Conservation (phyloP, 805 yeast species). For the Deakozyma indianensis region DNA sequence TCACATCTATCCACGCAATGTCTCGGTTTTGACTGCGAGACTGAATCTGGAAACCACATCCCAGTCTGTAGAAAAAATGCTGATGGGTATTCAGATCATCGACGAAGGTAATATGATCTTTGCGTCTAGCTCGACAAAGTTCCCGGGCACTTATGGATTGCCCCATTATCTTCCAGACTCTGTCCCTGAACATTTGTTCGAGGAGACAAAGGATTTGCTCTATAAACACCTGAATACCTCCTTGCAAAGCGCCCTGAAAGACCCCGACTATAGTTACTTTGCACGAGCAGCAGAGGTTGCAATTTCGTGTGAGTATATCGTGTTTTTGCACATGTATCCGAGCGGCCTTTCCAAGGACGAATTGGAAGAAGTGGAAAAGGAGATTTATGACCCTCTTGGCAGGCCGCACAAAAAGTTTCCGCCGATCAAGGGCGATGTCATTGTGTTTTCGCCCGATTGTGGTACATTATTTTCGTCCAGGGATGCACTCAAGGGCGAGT, state of each 20-base stretch:
- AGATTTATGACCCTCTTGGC: slow-evolving; percentile 56
- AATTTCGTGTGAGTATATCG: slow-evolving; percentile 54
- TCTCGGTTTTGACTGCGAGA: background rate
- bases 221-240: slow-evolving; percentile 5
- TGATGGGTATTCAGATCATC: slow-evolving; percentile 20
- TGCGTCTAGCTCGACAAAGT: slow-evolving; percentile 18
- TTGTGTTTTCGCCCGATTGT: slow-evolving; percentile 85
- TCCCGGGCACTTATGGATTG: slow-evolving; percentile 15
- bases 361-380: slow-evolving; percentile 51
- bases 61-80: slow-evolving; percentile 6
- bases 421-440: slow-evolving; percentile 35
- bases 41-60: slow-evolving; percentile 4
- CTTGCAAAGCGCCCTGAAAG: slow-evolving; percentile 37
- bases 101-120: slow-evolving; percentile 19
- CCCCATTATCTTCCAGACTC: slow-evolving; percentile 28
- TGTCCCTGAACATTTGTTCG: slow-evolving; percentile 45
- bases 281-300: slow-evolving; percentile 30
- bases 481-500: slow-evolving; percentile 33
- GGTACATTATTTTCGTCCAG: slow-evolving; percentile 34
- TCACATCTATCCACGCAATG: background rate
- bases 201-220: slow-evolving; percentile 34
- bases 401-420: slow-evolving; percentile 56
- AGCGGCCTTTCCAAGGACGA: slow-evolving; percentile 40
- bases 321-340: slow-evolving; percentile 53
- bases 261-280: slow-evolving; percentile 44